Evolutionary conservation across 148 eudicot species (phyloP).

Genomic region (Rhododendron vialii): DNA sequence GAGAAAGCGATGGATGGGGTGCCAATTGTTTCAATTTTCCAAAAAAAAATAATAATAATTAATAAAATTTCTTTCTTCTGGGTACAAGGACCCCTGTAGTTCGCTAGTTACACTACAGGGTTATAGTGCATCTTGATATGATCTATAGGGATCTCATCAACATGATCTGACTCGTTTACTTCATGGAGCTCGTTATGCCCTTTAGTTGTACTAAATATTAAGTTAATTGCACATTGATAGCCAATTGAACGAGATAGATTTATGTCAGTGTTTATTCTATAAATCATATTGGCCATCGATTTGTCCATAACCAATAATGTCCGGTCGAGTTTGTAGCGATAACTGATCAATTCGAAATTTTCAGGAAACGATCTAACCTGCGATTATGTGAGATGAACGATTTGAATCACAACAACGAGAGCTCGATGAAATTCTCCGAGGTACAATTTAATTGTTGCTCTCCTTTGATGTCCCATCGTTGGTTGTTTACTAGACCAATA

Average conservation of each 20-base stretch:
- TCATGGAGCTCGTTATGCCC: background rate
- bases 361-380: too few species aligned
- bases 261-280: too few species aligned
- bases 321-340: background rate
- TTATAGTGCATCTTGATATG: background rate
- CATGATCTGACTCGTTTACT: background rate
- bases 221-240: background rate
- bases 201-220: too few species aligned
- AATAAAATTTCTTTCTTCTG: background rate
- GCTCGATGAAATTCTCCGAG: too few species aligned
- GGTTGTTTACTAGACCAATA: constrained; percentile 44
- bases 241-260: background rate
- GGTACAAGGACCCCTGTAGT: background rate
- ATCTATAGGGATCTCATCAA: background rate
- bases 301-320: background rate
- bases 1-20: background rate
- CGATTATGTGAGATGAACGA: too few species aligned
- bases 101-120: background rate
- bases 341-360: too few species aligned
- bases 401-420: too few species aligned
- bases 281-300: too few species aligned
- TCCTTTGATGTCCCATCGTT: background rate
- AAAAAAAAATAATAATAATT: background rate
- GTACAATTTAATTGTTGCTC: too few species aligned
- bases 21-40: background rate